A percentile compares a stretch with the other conserved stretches of the same genome.
These are phyloP conservation scores for Neofusicoccum kwambonambiense DNA, from an alignment of 2,329 filamentous ascomycete genomes.

Conservation along the genomic window DNA sequence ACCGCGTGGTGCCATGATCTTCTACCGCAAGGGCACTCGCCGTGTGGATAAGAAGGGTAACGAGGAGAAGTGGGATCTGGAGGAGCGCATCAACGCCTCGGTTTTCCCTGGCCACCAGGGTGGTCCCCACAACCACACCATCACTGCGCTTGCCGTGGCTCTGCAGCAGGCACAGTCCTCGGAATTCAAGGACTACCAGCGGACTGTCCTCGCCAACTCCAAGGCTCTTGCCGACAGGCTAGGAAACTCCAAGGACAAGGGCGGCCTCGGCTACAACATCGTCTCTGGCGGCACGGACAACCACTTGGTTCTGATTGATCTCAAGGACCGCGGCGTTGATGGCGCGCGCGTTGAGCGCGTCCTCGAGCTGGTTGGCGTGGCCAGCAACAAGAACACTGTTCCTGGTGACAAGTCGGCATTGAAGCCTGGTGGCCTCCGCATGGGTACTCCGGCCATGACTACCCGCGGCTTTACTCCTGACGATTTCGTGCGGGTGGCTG, in stretches of 20 bases:
- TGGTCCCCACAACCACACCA: conserved; percentile 98
- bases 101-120: conserved; percentile 99
- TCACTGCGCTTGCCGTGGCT: conserved; percentile 90
- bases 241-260: conserved; percentile 50
- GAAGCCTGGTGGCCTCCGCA: conserved; percentile 90
- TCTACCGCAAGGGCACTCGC: conserved; percentile 96
- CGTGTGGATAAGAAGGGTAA: conserved; percentile 87
- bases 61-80: conserved; percentile 91
- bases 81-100: conserved; percentile 96
- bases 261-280: conserved; percentile 77
- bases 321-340: conserved; percentile 85
- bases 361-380: conserved; percentile 88
- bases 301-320: conserved; percentile 88
- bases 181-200: conserved; percentile 91
- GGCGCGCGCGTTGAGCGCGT: conserved; percentile 87
- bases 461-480: conserved; percentile 88
- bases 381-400: conserved; percentile 99
- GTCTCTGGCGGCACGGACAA: conserved; percentile 96
- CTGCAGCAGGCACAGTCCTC: conserved; percentile 87
- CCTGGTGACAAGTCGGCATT: conserved; percentile 96
- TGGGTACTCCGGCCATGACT: conserved; percentile 97
- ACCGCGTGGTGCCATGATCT: conserved; percentile 98
- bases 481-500: conserved; percentile 73
- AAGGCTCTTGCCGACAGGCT: conserved; percentile 77
- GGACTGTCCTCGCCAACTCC: conserved; percentile 85